phyloP scores from a whole-genome alignment of 129 eudicot species.

The Glebionis coronaria region DNA sequence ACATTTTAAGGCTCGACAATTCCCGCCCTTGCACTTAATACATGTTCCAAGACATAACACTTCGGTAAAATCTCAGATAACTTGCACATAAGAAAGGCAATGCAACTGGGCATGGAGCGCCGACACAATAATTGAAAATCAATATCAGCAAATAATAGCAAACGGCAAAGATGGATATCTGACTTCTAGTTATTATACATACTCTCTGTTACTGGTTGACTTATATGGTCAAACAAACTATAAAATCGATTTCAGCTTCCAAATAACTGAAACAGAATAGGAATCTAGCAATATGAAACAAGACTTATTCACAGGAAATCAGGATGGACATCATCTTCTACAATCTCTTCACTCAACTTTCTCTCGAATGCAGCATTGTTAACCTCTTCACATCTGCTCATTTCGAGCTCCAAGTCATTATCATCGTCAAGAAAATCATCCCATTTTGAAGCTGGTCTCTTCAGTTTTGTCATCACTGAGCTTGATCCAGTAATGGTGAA shows the following conservation, averaged over 20 bases:
- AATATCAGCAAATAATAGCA: neutral
- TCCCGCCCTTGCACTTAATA: too few relatives aligned
- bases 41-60: too few relatives aligned
- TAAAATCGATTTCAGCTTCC: neutral
- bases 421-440: constrained; percentile 32
- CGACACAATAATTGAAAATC: too few relatives aligned
- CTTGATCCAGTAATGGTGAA: constrained; percentile 21
- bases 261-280: neutral
- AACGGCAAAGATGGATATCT: neutral
- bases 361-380: constrained; percentile 30
- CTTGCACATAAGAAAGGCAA: too few relatives aligned
- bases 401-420: constrained; percentile 24
- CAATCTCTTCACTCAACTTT: constrained; percentile 35
- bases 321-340: constrained; percentile 90
- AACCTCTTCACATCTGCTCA: constrained; percentile 18
- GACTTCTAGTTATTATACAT: too few relatives aligned
- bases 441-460: constrained; percentile 45
- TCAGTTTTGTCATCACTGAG: constrained; percentile 21
- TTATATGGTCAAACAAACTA: constrained; percentile 10
- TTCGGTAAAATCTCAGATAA: too few relatives aligned
- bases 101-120: too few relatives aligned
- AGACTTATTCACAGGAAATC: constrained; percentile 52
- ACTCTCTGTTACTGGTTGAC: too few relatives aligned
- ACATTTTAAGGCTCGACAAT: too few relatives aligned
- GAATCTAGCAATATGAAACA: neutral